Conservation (phyloP, 768 basidiomycete genomes). For the Crassisporium funariophilum region DNA sequence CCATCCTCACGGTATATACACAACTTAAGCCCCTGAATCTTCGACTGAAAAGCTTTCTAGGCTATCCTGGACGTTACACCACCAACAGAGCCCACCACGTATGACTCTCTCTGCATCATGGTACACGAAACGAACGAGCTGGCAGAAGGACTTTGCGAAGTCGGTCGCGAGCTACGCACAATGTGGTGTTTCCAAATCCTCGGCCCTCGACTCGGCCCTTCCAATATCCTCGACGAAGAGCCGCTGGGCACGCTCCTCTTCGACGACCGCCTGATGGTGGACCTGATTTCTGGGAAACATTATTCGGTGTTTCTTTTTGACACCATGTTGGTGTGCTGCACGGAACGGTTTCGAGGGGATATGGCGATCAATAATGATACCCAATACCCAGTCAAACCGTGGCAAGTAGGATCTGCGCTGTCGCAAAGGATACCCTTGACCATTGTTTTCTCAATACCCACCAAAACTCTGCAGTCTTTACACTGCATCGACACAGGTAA, state of each 20-base stretch:
- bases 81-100: slow-evolving; percentile 27
- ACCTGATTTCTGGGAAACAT: slow-evolving; percentile 19
- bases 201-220: slow-evolving; percentile 27
- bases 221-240: slow-evolving; percentile 27
- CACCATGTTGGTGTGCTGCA: slow-evolving; percentile 35
- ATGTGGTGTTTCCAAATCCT: slow-evolving; percentile 30
- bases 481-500: slow-evolving; percentile 35
- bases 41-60: slow-evolving; percentile 9
- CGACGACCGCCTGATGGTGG: slow-evolving; percentile 34
- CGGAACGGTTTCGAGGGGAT: slow-evolving; percentile 21
- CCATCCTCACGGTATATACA: slow-evolving; percentile 29
- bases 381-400: slow-evolving; percentile 35
- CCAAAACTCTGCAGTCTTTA: slow-evolving; percentile 23
- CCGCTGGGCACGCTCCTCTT: slow-evolving; percentile 34
- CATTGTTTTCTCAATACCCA: slow-evolving; percentile 34
- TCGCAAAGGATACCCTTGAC: slow-evolving; percentile 27
- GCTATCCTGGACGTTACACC: slow-evolving; percentile 31
- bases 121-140: slow-evolving; percentile 32
- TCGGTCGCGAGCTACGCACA: slow-evolving; percentile 37
- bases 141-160: slow-evolving; percentile 38
- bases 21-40: background rate
- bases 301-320: slow-evolving; percentile 40
- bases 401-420: slow-evolving; percentile 42
- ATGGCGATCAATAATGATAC: slow-evolving; percentile 10
- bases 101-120: slow-evolving; percentile 37